A percentile compares a stretch with the other conserved stretches of the same genome.
These are phyloP conservation scores for Petrea volubilis DNA, from an alignment of 257 asterid genomes.

Conservation along the genomic window DNA sequence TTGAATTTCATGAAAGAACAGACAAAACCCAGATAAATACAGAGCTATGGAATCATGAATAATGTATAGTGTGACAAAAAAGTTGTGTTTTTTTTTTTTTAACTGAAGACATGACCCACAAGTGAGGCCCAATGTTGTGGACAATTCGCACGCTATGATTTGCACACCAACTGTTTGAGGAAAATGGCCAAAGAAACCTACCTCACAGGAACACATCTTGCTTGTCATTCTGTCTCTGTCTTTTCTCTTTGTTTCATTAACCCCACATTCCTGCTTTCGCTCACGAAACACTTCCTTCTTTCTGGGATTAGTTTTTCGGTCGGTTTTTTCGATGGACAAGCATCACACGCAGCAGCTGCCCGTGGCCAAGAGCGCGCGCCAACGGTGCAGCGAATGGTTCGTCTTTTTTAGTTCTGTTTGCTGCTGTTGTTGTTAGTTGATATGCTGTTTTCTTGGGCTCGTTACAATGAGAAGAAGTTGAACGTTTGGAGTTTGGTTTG, in stretches of 20 bases:
- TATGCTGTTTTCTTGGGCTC: not conserved
- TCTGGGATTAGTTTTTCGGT: slow-evolving; percentile 20
- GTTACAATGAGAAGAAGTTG: not conserved
- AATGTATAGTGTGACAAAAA: slow-evolving; percentile 20
- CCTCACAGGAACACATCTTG: slow-evolving; percentile 39
- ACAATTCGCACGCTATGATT: slow-evolving; percentile 49
- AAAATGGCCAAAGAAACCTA: slow-evolving; percentile 48
- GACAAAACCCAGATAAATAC: slow-evolving; percentile 36
- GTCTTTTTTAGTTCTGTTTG: slow-evolving; percentile 16
- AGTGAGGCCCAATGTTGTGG: slow-evolving; percentile 43
- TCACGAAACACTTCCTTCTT: slow-evolving; percentile 27
- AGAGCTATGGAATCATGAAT: slow-evolving; percentile 16
- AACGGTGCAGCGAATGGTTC: slow-evolving; percentile 80
- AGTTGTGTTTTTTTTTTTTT: slow-evolving; percentile 25
- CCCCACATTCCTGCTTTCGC: slow-evolving; percentile 40
- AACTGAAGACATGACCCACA: slow-evolving; percentile 61
- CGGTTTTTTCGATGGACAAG: slow-evolving; percentile 57
- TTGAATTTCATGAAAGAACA: slow-evolving; percentile 41
- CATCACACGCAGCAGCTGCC: slow-evolving; percentile 61
- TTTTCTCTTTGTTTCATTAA: slow-evolving; percentile 31
- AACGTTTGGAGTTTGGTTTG: not conserved
- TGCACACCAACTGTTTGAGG: slow-evolving; percentile 55
- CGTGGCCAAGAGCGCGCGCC: slow-evolving; percentile 57
- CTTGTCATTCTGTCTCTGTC: slow-evolving; percentile 42
- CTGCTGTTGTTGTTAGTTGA: not conserved